Base-by-base conservation (phyloP, 208 protist genomes). In the Herpetomonas tarakana region DNA sequence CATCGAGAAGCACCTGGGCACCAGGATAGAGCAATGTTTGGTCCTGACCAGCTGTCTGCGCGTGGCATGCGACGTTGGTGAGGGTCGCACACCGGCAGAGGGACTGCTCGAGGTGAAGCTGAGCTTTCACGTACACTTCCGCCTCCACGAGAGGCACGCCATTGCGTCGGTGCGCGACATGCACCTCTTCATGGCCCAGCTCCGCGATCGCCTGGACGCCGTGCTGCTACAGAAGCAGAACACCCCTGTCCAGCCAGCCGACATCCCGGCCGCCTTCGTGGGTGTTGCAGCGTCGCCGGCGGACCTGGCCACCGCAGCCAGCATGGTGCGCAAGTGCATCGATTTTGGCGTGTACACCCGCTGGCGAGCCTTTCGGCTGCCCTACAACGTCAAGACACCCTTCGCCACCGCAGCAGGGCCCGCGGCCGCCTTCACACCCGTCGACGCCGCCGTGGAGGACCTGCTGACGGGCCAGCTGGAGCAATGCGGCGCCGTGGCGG, bases 281-380 rank as follows among this genome's bases (percentile, higher is more conserved):
- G 49, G 26, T 11, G 51, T 38, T 16, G 56, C 41, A 24, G 62
- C 45, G 11, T 22, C 3, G 21, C 50, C 22, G 25, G 58, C 52
- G 26, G 18, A 29, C 22, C 39, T 65, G 0, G 21, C 27, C 27
- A 25, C 9, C 28, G 38, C 18, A n/a, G 54, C 51, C 27, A 22
- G 29, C 9, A 53, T 80, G 57, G 31, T 93, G 39, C 71, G 67
- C 18, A 49, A 58, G 28, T 91, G 74, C 38, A 77, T 94, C 19
- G 88, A 94, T 71, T 88, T 90, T 59, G 75, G 81, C n/a, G 88
- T 94, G 26, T 94, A 94, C 74, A 76, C 81, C 1, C 79, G 88
- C 1, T 94, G 84, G 83, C 82, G 88, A 9, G 83, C 88, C 4
- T 92, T 94, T 55, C 81, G 88, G 11, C 73, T 94, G 21, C 88